phyloP scores from a whole-genome alignment of 1,139 yeast species.

The Komagataea norvegica region DNA sequence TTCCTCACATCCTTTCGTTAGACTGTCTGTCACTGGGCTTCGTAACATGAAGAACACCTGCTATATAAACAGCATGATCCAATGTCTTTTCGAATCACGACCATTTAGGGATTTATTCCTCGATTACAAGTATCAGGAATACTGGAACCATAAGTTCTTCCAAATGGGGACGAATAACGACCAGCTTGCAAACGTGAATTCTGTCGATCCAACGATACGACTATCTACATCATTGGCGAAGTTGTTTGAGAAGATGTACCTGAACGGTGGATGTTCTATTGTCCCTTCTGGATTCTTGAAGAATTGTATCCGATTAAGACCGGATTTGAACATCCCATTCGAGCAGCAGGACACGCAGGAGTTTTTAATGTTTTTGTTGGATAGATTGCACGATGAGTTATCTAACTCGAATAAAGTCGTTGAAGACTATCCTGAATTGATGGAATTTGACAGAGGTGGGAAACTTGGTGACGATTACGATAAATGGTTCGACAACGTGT shows the following conservation, averaged over 20 bases:
- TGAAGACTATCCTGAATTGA: constrained; percentile 33
- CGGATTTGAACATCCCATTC: constrained; percentile 60
- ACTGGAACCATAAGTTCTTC: constrained; percentile 32
- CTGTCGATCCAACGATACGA: constrained; percentile 1
- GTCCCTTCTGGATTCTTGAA: constrained; percentile 62
- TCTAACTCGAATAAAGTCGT: constrained; percentile 37
- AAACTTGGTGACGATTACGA: constrained; percentile 41
- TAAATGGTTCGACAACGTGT: constrained; percentile 49
- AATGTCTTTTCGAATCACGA: constrained; percentile 54
- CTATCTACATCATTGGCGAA: constrained; percentile 45
- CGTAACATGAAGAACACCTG: constrained; percentile 69
- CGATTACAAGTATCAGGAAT: constrained; percentile 39
- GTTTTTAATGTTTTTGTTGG: constrained; percentile 59
- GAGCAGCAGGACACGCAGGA: constrained; percentile 83
- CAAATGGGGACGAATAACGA: constrained; percentile 23
- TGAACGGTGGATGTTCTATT: constrained; percentile 56
- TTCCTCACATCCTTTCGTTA: constrained; percentile 36
- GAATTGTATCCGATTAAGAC: constrained; percentile 49
- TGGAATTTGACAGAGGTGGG: constrained; percentile 34
- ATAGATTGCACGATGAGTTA: constrained; percentile 65
- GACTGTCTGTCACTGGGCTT: constrained; percentile 56
- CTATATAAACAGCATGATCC: constrained; percentile 66
- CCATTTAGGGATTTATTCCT: constrained; percentile 41
- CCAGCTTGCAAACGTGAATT: neutral
- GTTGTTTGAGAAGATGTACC: constrained; percentile 42